Conservation (phyloP, 306 rosid species). For the Mimosa pudica region DNA sequence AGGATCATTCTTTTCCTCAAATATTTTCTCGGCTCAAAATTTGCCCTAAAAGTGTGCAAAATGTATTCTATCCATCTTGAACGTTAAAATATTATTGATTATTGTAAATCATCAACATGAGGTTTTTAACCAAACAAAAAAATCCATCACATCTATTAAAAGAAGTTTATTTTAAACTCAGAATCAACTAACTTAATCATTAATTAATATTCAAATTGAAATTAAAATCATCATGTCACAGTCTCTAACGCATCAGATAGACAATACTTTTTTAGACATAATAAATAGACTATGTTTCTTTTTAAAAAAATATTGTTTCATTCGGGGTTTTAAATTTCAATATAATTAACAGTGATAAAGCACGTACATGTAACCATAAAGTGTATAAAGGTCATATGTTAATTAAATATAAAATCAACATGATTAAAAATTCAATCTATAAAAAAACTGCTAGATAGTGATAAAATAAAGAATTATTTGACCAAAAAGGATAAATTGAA, state of each 20-base stretch:
- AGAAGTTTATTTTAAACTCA: not conserved
- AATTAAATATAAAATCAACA: not conserved
- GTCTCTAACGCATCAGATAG: not conserved
- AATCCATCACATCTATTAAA: not conserved
- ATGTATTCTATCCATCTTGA: too few species aligned
- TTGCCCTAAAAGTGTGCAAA: too few species aligned
- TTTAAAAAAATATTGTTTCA: not conserved
- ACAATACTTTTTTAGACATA: not conserved
- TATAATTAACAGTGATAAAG: not conserved
- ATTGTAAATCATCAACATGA: too few species aligned
- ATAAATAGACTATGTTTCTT: not conserved
- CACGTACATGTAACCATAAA: not conserved
- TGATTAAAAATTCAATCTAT: not conserved
- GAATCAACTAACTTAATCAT: not conserved
- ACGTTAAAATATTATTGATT: too few species aligned
- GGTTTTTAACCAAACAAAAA: not conserved
- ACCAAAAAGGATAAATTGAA: not conserved
- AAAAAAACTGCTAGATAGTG: not conserved
- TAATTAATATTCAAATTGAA: not conserved
- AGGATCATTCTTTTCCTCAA: too few species aligned
- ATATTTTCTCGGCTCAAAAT: too few species aligned
- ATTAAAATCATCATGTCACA: not conserved
- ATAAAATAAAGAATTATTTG: too few species aligned
- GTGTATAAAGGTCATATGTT: not conserved
- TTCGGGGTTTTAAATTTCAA: not conserved